Base-by-base conservation (phyloP, 768 basidiomycete species). In the Dioszegia aurantiaca region DNA sequence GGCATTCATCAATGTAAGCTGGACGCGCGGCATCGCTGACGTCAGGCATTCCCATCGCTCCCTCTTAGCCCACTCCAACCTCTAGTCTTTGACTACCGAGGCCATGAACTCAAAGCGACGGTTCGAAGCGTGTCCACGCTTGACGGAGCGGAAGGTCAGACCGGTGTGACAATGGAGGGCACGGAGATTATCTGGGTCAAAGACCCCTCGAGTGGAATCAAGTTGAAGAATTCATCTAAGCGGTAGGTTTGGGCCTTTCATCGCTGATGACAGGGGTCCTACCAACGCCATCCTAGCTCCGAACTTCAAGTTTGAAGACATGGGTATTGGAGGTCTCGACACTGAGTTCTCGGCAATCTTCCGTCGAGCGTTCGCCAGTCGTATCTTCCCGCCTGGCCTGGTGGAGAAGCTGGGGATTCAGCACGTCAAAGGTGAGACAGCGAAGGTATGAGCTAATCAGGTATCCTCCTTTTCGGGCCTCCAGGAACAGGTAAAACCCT, bases 281-380 rank as follows among this genome's bases (percentile, higher is more conserved):
- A 85, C 92, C 6, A 98, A 97, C 73, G 91, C 95, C 0, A 94
- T 99, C 65, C 83, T 99, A 10, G 86, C 91, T 0, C 91, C 95
- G 1, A 97, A 97, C 78, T 99, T 99, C 84, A 98, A 95, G 77
- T 99, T 99, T 62, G 89, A 94, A 71, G 95, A 99, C 76, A 98
- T 99, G 94, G 95, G 95, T 17, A 98, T 99, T 69, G 95, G 95
- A 70, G 95, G 95, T 70, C 81, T 99, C 31, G 95, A 99, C 75
- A 81, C 84, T 8, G 95, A 99, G 74, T 99, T 99, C 73, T 85
- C 85, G 56, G 86, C 90, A 41, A 99, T 99, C 71, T 99, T 99
- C 81, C 89, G 95, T 74, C 88, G 95, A 70, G 95, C 95, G 0
- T 99, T 99, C 73, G 93, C 95, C 0, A 90, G 88, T 46, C 90